A percentile compares a stretch with the other conserved stretches of the same genome.
Conservation (phyloP, 2,329 filamentous ascomycete species). For the Hymenoscyphus albidus region DNA sequence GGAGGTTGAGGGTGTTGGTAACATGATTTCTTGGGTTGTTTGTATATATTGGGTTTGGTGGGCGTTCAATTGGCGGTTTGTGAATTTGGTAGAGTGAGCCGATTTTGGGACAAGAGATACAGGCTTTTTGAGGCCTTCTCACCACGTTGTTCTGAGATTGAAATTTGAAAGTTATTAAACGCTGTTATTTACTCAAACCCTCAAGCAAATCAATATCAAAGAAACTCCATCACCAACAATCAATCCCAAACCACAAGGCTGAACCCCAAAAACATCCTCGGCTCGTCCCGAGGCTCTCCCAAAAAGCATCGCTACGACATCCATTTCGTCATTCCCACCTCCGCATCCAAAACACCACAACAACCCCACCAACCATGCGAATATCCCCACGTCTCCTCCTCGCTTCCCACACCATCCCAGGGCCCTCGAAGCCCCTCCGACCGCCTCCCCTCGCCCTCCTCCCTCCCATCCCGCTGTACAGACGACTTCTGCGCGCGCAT, state of each 20-base stretch:
- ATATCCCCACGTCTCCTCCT: slow-evolving; percentile 23
- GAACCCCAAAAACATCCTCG: slow-evolving; percentile 12
- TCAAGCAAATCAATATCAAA: no score
- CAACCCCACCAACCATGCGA: slow-evolving; percentile 24
- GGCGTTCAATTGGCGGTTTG: background rate
- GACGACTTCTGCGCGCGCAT: slow-evolving; percentile 81
- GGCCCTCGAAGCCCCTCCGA: slow-evolving; percentile 23
- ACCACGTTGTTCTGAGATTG: background rate
- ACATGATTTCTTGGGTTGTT: slow-evolving; percentile 51
- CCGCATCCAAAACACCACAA: background rate
- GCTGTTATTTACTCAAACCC: background rate
- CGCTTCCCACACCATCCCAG: slow-evolving; percentile 26
- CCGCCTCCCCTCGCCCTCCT: slow-evolving; percentile 32
- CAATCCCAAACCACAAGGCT: slow-evolving; percentile 13
- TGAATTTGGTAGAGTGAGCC: slow-evolving; percentile 1
- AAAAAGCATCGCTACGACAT: background rate
- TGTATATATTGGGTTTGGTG: background rate
- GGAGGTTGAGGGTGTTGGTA: slow-evolving; percentile 88
- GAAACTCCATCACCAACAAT: no score
- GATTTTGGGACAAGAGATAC: background rate
- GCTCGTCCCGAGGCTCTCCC: slow-evolving; percentile 13
- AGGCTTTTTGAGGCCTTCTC: background rate
- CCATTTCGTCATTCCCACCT: background rate
- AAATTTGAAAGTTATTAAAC: background rate
- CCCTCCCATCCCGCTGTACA: slow-evolving; percentile 70